phyloP scores from a whole-genome alignment of 495 filamentous ascomycete genomes.

The Clavariopsis aquatica region DNA sequence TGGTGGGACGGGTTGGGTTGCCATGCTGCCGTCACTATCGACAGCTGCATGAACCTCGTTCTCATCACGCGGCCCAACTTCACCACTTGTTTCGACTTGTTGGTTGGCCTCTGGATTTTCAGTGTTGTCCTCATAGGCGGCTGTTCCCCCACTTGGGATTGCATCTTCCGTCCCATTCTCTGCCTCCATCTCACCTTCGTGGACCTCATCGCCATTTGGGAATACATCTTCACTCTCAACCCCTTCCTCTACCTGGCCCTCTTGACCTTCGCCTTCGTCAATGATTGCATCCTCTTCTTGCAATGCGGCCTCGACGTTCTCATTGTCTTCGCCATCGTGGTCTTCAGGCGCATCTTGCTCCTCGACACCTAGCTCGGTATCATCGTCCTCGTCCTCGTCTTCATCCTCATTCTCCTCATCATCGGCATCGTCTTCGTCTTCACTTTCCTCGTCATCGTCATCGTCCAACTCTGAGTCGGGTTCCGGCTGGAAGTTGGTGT shows the following conservation, averaged over 20 bases:
- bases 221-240: too few relatives aligned
- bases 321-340: slow-evolving; percentile 7
- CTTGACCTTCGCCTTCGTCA: neutral
- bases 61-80: slow-evolving; percentile 7
- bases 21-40: slow-evolving; percentile 11
- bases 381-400: slow-evolving; percentile 22
- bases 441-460: slow-evolving; percentile 12
- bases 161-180: neutral
- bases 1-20: neutral
- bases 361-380: too few relatives aligned
- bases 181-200: neutral
- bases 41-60: slow-evolving; percentile 9
- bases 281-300: neutral
- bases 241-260: too few relatives aligned
- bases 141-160: too few relatives aligned
- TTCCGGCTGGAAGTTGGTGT: slow-evolving; percentile 1
- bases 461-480: slow-evolving; percentile 2
- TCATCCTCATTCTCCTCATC: slow-evolving; percentile 4
- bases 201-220: too few relatives aligned
- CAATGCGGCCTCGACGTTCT: neutral
- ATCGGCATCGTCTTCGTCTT: slow-evolving; percentile 14
- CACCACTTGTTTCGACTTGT: slow-evolving; percentile 7
- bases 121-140: too few relatives aligned
- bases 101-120: too few relatives aligned
- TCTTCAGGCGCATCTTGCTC: too few relatives aligned